These are phyloP conservation scores for Oidiodendron maius DNA, from an alignment of 495 filamentous ascomycete genomes.

Conservation along the genomic window DNA sequence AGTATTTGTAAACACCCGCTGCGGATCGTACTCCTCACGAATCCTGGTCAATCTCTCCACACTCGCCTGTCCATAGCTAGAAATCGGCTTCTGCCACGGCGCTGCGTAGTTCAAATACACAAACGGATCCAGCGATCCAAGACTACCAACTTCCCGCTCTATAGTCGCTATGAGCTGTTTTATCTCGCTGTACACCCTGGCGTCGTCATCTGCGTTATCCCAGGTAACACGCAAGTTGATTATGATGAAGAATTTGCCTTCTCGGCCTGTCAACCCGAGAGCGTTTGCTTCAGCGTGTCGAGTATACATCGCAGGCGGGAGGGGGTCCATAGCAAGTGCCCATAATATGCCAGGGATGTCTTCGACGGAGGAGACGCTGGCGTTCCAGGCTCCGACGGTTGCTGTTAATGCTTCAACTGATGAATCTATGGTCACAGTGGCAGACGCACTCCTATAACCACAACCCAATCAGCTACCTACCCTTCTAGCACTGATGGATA, in stretches of 20 bases:
- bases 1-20: slow-evolving; percentile 31
- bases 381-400: slow-evolving; percentile 27
- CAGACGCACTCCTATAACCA: slow-evolving; percentile 38
- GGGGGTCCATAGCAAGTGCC: slow-evolving; percentile 33
- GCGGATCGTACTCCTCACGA: slow-evolving; percentile 36
- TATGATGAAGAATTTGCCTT: slow-evolving; percentile 2
- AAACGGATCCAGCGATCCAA: not conserved
- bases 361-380: slow-evolving; percentile 5
- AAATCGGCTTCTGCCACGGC: slow-evolving; percentile 31
- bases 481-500: not conserved
- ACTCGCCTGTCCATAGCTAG: slow-evolving; percentile 34
- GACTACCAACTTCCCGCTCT: not conserved
- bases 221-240: not conserved
- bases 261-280: slow-evolving; percentile 37
- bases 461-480: slow-evolving; percentile 24
- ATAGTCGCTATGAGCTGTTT: not conserved
- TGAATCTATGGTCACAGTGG: slow-evolving; percentile 41
- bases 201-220: not conserved
- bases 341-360: slow-evolving; percentile 48
- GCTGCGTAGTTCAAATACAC: slow-evolving; percentile 34
- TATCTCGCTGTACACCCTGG: not conserved
- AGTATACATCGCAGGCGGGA: slow-evolving; percentile 34
- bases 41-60: slow-evolving; percentile 23
- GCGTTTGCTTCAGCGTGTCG: slow-evolving; percentile 43
- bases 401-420: slow-evolving; percentile 27